Conservation (phyloP, 805 yeast genomes). For the Hanseniaspora mollemarum region DNA sequence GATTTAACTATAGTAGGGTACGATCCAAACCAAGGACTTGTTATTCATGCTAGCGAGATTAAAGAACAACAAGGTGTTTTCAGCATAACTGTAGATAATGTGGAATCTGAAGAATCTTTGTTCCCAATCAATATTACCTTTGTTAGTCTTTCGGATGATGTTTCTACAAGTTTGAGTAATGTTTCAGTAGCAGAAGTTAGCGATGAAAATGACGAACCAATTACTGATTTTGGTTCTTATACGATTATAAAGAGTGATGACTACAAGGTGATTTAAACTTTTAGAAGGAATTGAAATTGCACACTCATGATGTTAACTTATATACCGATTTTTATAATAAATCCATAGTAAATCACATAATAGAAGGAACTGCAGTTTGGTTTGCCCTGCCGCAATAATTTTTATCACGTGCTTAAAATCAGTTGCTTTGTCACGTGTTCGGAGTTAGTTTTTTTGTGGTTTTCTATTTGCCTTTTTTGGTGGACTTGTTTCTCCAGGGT, state of each 20-base stretch:
- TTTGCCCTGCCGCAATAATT: neutral
- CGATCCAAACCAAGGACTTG: conserved; percentile 52
- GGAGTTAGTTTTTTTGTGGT: neutral
- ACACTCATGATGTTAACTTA: neutral
- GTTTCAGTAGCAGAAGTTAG: conserved; percentile 54
- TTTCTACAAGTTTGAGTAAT: conserved; percentile 46
- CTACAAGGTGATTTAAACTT: neutral
- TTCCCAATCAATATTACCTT: conserved; percentile 79
- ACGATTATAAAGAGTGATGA: conserved; percentile 3
- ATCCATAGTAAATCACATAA: too few species aligned
- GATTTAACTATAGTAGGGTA: conserved; percentile 47
- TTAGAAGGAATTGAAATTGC: neutral
- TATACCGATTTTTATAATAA: too few species aligned
- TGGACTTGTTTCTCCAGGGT: neutral
- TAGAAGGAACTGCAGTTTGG: too few species aligned
- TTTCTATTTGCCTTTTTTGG: neutral
- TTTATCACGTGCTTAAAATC: neutral
- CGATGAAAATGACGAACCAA: conserved; percentile 46
- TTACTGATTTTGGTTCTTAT: conserved; percentile 32
- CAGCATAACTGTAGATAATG: conserved; percentile 58
- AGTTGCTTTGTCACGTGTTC: neutral
- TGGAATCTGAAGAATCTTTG: conserved; percentile 65
- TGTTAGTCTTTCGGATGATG: conserved; percentile 34
- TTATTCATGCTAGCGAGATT: conserved; percentile 50
- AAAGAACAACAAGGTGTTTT: conserved; percentile 54